phyloP scores from a whole-genome alignment of 1,284 basidiomycete genomes.

The Pyrrhoderma lamaoense region DNA sequence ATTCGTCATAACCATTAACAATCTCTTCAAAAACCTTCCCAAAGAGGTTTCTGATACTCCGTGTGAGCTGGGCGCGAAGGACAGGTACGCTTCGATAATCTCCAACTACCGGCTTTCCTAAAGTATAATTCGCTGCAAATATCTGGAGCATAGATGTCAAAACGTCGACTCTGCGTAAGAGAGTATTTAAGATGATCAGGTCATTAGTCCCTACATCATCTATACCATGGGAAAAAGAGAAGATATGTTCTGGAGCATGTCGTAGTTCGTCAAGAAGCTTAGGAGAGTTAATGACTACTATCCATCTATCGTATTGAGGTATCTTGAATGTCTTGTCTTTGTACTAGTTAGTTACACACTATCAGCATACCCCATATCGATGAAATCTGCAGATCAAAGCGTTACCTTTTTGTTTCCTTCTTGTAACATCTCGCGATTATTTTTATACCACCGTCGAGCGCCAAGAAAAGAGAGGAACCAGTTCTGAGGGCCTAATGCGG shows the following conservation, averaged over 20 bases:
- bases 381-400: not conserved
- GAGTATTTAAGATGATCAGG: not conserved
- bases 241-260: constrained; percentile 27
- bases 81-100: constrained; percentile 22
- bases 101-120: constrained; percentile 13
- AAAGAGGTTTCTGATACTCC: constrained; percentile 16
- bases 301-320: constrained; percentile 24
- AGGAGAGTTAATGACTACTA: constrained; percentile 23
- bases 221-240: constrained; percentile 23
- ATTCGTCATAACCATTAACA: constrained; percentile 16
- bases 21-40: constrained; percentile 20
- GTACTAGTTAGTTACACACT: constrained; percentile 14
- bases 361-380: not conserved
- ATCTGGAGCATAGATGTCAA: constrained; percentile 1
- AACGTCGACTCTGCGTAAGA: constrained; percentile 3
- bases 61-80: constrained; percentile 19
- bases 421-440: constrained; percentile 5
- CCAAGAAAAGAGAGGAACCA: constrained; percentile 7
- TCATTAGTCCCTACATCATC: constrained; percentile 21
- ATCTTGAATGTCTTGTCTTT: constrained; percentile 24
- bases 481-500: constrained; percentile 7
- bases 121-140: constrained; percentile 3
- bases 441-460: not conserved
- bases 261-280: constrained; percentile 28
- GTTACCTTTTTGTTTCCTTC: constrained; percentile 14